Evolutionary conservation across 192 early-diverging fungal genomes (phyloP), one percentile per base, ranked within the genome.

Genomic region (Coemansia sp.): DNA sequence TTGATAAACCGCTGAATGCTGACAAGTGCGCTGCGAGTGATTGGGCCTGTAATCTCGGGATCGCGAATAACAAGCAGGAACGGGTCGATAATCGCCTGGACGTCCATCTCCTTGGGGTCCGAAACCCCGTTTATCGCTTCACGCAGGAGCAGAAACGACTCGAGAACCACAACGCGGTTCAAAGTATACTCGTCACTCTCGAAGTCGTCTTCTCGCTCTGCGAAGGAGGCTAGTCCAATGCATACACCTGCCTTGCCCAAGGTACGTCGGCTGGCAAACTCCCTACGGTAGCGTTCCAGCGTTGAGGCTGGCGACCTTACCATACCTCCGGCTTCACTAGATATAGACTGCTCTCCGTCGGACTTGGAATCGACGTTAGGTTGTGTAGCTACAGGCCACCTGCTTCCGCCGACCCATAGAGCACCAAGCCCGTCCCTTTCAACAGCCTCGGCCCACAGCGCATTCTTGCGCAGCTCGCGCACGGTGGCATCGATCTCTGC

Each of bases 21-120:
- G 34, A 83, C 86, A 17, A 99, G 83, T n/a, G 95, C 94, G 22
- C 92, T 87, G 17, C 92, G 90, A 6, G 95, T 95, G 50, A 99
- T 97, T 33, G 93, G 90, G 15, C 95, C 96, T 29, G 94, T 95
- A 1, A 95, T 97, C 69, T 97, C 92, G 6, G 94, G 90, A 53
- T 92, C 92, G 50, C 88, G 84, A 54, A 99, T 92, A 9, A 99
- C 93, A 34, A 91, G 86, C n/a, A 99, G 75, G 71, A 97, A 99
- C 3, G 96, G 96, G 11, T 90, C 86, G 5, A 99, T 71, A n/a
- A 99, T 76, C 13, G 81, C 61, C 6, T 88, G 65, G 0, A 92
- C 88, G 67, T 89, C 89, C 79, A 93, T 71, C 25, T 73, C 75
- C 50, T 66, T 66, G 15, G 85, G 82, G 62, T 87, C 91, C 4